Evolutionary conservation across 1,284 basidiomycete genomes (phyloP), one percentile per base, ranked within the genome.

Genomic region (Mrakiaceae sp.): DNA sequence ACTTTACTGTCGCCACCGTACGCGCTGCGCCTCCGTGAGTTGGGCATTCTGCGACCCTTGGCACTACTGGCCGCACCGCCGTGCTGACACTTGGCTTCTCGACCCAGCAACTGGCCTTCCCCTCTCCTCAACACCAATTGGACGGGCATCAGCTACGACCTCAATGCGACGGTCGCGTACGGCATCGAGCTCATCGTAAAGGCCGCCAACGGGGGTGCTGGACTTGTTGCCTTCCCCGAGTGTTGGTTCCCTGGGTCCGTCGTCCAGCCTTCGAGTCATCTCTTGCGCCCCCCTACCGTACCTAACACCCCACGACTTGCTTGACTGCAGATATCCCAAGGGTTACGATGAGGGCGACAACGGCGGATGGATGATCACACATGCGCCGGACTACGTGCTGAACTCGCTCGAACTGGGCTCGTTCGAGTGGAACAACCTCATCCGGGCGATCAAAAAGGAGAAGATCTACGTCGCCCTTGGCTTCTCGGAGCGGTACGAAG

Each of bases 181-280:
- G 67, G 53, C 6, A 51, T 67, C 56, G 12, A 57, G 54, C 51
- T 66, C 12, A 67, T 68, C 42, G 51, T 27, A 8, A 43, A 66
- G 40, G 68, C 68, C 7, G 66, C 68, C 3, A 14, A 10, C 0
- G 39, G 57, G 0, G 66, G 64, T 10, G 66, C 66, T 0, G 46
- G 43, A 12, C 49, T 68, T 44, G 16, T 68, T n/a, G 66, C 56
- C 0, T 68, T 67, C 39, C 68, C 68, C 6, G 68, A 67, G 64
- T 51, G 53, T 9, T 64, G 61, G 47, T 61, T 66, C 40, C 58
- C 62, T 11, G 62, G 59, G 14, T 62, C 4, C 49, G 39, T 43
- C 46, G 0, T 7, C 14, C 44, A 14, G 48, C 47, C 8, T 53
- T 12, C 10, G 53, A 44, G 16, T 62, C 48, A 9, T 49, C 8